Base-by-base conservation (phyloP, 2,329 filamentous ascomycete genomes). In the Proliferodiscus dingleyae region DNA sequence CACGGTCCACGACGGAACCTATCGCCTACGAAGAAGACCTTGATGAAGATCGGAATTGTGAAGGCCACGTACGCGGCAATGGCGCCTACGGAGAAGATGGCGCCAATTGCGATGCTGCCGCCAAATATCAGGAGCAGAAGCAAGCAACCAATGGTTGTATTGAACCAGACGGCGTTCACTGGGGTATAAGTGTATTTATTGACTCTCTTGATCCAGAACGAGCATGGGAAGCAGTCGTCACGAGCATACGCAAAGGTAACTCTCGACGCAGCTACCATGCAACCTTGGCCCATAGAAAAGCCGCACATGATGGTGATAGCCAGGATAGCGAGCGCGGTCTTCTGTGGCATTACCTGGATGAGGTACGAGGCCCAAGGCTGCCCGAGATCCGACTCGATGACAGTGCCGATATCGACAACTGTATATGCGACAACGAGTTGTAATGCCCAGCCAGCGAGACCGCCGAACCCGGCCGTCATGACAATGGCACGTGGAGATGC, bases 401-500 rank as follows among this genome's bases (percentile, higher is more conserved):
- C 77, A 0, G 58, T 67, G 2, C 69, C 63, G 52, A 85, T 83
- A 53, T 80, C 75, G 29, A 78, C 68, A 10, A 85, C 81, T 0
- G 81, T 85, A 62, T 85, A 85, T 16, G 81, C 81, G 26, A 83
- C 79, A 1, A 87, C 80, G 8, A 87, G 70, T 61, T 87, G 84
- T n/a, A 89, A 66, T 54, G 85, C 79, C 79, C 83, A 89, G 37
- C 85, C 85, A 50, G 85, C 72, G 2, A 83, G 50, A 1, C 83
- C 83, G 5, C 85, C 85, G 2, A 82, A 70, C 2, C 68, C 76
- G 1, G 80, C 80, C 0, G 85, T 88, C 59, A 87, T 69, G 29
- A 87, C 77, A 42, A 88, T 89, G 6, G 84, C 84, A 10, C 84
- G 77, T 0, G 84, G 84, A 8, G 81, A 77, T 23, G 85, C 83